Base-by-base conservation (phyloP, 768 basidiomycete species). In the Trametes cubensis region DNA sequence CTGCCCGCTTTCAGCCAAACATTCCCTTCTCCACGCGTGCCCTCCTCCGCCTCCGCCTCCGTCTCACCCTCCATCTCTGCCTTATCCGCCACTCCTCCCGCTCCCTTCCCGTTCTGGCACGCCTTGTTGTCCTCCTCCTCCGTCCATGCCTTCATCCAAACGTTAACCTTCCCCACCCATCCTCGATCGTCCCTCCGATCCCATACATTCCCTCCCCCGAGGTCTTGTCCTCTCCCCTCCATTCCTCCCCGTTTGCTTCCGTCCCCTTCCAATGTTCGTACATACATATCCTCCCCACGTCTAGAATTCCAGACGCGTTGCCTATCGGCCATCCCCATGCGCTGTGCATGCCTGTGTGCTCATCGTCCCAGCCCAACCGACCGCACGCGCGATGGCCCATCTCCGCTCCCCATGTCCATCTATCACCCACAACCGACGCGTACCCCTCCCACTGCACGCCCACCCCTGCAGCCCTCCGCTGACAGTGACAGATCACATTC, bases 401-500 rank as follows among this genome's bases (percentile, higher is more conserved):
- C 41, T 40, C 38, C 45, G 55, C 20, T 55, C 38, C 56, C 38
- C 56, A 30, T 45, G 55, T 58, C 47, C 58, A 59, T 59, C 49
- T 38, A 59, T 59, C 58, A 52, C 41, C 58, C 58, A 51, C 49
- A 51, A 59, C 58, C 58, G 58, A 50, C 39, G 48, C 56, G 39
- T 58, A 34, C 34, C 34, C 4, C 34, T 34, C 34, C 34, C 56
- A 47, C 46, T 14, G n/a, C 23, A 42, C 25, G 34, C 56, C 38
- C 47, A 25, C 46, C 46, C 48, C 25, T 26, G 14, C 48, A 48
- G 48, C 40, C 26, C 57, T 23, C 40, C 39, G 48, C 49, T 50
- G 57, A 58, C 57, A 58, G 57, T 50, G 57, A 58, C 57, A 58
- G 57, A 42, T 58, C 45, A 50, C 48, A 59, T 51, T 45, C 58